Evolutionary conservation across 2,329 filamentous ascomycete genomes (phyloP), one percentile per base, ranked within the genome.

Genomic region (Venturia aucupariae): DNA sequence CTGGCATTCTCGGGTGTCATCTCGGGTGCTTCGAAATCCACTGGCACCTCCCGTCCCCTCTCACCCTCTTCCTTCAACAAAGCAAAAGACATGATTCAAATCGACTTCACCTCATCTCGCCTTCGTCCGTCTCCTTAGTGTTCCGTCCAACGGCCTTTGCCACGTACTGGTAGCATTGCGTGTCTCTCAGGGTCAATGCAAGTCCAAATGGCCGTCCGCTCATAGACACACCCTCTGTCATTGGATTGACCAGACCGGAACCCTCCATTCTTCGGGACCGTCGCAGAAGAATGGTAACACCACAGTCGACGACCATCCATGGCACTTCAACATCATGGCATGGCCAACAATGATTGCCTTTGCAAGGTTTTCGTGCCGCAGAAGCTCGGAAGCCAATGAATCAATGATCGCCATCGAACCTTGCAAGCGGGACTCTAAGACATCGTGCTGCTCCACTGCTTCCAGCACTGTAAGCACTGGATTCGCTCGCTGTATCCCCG

Each of bases 371-470:
- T 55, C 51, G 27, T 55, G 27, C 51, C 51, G 51, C 27, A 55
- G 51, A 22, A 27, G 10, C 17, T n/a, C 27, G 27, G 15, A 35
- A 30, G 30, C 27, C 30, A 19, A 35, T 55, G 51, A 13, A n/a
- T 55, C 51, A 35, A 55, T 55, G 51, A 55, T 55, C 27, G 51
- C 19, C 51, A n/a, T 27, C 19, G n/a, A 7, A 55, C 51, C 51
- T 55, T 55, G 51, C 27, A 32, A 55, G 51, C 11, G 51, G 24
- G 51, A 35, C 51, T 55, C 51, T 55, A 35, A 55, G 51, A 55
- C 30, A 35, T 48, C 22, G 46, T 22, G 46, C 46, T 24, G 46
- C 4, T 48, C 51, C 30, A n/a, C 15, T n/a, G 27, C 27, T 35
- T 4, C 30, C 48, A 30, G 48, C 32, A 17, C 11, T 54, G 24